Evolutionary conservation across 352 stramenopile genomes (phyloP).

Genomic region (Globisporangium viniferum): DNA sequence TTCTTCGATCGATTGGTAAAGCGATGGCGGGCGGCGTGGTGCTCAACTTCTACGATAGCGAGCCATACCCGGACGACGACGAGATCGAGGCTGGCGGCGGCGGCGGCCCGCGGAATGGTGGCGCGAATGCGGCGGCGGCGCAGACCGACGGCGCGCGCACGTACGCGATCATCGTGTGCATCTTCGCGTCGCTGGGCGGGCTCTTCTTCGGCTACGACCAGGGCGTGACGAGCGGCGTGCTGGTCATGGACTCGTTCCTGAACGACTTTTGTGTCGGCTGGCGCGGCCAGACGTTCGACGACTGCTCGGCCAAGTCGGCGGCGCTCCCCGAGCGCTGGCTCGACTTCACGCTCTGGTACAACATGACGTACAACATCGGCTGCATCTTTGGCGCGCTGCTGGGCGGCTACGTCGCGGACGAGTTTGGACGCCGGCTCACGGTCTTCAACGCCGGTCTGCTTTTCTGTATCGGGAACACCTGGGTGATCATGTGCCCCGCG

Average conservation of each 20-base stretch:
- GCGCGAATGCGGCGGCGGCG: not conserved
- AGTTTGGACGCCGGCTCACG: conserved; percentile 29
- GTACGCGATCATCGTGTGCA: conserved; percentile 24
- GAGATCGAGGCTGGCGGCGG: not conserved
- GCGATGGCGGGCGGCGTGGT: not conserved
- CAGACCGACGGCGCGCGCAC: conserved; percentile 15
- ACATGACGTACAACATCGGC: conserved; percentile 40
- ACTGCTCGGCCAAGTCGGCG: conserved; percentile 15
- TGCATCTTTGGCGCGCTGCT: conserved; percentile 32
- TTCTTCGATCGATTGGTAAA: no score
- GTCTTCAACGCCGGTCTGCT: conserved; percentile 33
- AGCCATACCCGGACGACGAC: not conserved
- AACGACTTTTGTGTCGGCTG: conserved; percentile 26
- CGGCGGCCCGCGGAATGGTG: not conserved
- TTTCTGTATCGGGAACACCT: conserved; percentile 33
- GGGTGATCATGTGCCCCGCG: conserved; percentile 17
- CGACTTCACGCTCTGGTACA: conserved; percentile 30
- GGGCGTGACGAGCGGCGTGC: conserved; percentile 20
- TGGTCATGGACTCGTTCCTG: conserved; percentile 27
- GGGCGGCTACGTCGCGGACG: conserved; percentile 31
- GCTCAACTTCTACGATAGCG: not conserved
- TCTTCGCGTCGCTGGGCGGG: conserved; percentile 23
- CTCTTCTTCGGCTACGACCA: conserved; percentile 9
- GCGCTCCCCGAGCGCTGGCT: conserved; percentile 12
- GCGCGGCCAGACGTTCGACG: conserved; percentile 10